Conservation (phyloP, 2,329 filamentous ascomycete genomes). For the Polytolypa hystricis region DNA sequence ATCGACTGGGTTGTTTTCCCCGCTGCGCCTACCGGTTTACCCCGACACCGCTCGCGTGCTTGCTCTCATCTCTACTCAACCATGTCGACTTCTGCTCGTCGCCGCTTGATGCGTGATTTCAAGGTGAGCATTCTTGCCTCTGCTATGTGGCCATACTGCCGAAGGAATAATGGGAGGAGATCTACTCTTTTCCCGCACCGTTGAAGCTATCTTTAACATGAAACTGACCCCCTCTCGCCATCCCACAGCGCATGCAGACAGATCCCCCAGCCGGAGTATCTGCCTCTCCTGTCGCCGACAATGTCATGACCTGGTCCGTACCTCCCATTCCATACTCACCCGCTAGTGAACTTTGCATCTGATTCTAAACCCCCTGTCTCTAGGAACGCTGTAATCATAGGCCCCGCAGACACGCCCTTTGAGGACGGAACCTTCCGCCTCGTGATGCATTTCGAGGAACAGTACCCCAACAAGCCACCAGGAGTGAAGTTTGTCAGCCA, state of each 20-base stretch:
- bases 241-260: conserved; percentile 84
- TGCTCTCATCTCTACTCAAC: conserved; percentile 16
- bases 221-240: background rate
- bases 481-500: conserved; percentile 97
- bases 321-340: conserved; percentile 5
- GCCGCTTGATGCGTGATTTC: conserved; percentile 97
- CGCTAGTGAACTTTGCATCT: conserved; percentile 8
- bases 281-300: conserved; percentile 88
- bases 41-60: no score
- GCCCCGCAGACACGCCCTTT: conserved; percentile 90
- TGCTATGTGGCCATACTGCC: background rate
- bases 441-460: conserved; percentile 98
- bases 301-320: conserved; percentile 87
- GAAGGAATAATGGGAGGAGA: conserved; percentile 1
- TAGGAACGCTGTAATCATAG: conserved; percentile 98
- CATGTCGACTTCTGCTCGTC: conserved; percentile 90
- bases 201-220: background rate
- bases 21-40: no score
- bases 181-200: background rate
- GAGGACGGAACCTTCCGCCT: conserved; percentile 96
- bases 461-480: conserved; percentile 96
- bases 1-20: no score
- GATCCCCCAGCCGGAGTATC: conserved; percentile 95
- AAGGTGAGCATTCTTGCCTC: conserved; percentile 55
- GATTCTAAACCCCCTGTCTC: conserved; percentile 17